These are phyloP conservation scores for Pinus albicaulis DNA, from an alignment of 75 land plant genomes.

Conservation along the genomic window DNA sequence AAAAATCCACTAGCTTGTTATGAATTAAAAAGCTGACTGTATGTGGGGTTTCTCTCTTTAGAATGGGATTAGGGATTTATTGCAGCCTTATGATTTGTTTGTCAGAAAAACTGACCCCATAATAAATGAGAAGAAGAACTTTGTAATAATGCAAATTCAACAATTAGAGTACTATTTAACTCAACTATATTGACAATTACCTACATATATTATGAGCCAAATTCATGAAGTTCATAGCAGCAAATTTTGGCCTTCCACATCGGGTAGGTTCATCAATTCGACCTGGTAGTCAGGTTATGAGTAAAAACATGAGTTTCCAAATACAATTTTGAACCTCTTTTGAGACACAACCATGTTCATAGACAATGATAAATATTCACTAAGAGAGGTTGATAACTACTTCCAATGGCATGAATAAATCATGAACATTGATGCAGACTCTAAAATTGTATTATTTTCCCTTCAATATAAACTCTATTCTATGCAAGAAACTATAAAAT, in stretches of 20 bases:
- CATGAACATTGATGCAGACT: not conserved
- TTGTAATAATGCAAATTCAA: not conserved
- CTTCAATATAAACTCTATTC: too few relatives aligned
- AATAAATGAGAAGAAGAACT: not conserved
- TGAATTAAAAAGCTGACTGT: conserved; percentile 95
- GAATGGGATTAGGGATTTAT: conserved; percentile 98
- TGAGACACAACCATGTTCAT: not conserved
- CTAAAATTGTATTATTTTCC: not conserved
- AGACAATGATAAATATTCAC: not conserved
- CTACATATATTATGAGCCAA: conserved; percentile 88
- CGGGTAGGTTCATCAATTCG: conserved; percentile 78
- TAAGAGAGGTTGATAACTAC: not conserved
- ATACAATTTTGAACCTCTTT: not conserved
- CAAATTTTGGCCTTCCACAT: conserved; percentile 70
- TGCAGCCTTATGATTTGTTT: conserved; percentile 94
- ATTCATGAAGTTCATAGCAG: conserved; percentile 72
- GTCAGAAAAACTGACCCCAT: conserved; percentile 69
- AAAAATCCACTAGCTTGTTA: conserved; percentile 89
- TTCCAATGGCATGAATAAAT: too few relatives aligned
- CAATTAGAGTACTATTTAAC: not conserved
- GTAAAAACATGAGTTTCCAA: not conserved
- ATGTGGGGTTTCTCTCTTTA: conserved; percentile 95
- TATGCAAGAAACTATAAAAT: too few relatives aligned
- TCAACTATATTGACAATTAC: conserved; percentile 19
- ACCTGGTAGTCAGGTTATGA: conserved; percentile 31